Evolutionary conservation across 2,329 filamentous ascomycete genomes (phyloP), one percentile per base, ranked within the genome.

Genomic region (Colletotrichum falcatum): DNA sequence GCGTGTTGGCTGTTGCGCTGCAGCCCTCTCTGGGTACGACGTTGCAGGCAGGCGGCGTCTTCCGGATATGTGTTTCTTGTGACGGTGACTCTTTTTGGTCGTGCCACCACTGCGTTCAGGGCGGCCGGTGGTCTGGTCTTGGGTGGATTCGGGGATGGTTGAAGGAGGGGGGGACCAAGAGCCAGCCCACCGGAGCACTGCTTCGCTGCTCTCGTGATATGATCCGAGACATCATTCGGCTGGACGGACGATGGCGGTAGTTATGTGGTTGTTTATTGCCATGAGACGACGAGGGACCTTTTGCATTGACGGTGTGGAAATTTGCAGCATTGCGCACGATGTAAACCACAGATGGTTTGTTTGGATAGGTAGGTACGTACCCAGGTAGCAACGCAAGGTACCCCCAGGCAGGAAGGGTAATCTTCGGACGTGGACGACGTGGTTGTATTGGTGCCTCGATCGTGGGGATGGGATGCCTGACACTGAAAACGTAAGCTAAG

Each of bases 301-400:
- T 28, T 67, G 68, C 68, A 71, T 71, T 71, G 59, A 71, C 59
- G 12, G 33, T n/a, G 56, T 59, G 67, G 64, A 70, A 67, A 70
- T 63, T 71, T 67, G 64, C 26, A 66, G 37, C 37, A 33, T 49
- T 28, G 30, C 37, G 35, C 46, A 54, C 55, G 66, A 49, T 44
- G 23, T 35, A 66, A 48, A 49, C n/a, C n/a, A 35, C 8, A 7
- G 37, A 39, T 39, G 37, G 11, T 11, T 6, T 26, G 33, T 35
- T 18, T n/a, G 3, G 37, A 59, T n/a, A 20, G 30, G 30, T 33
- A 33, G 30, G 30, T 33, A n/a, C n/a, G n/a, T n/a, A n/a, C n/a
- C n/a, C n/a, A n/a, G n/a, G n/a, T n/a, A n/a, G n/a, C n/a, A n/a
- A n/a, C n/a, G n/a, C n/a, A n/a, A n/a, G n/a, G n/a, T n/a, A n/a